Base-by-base conservation (phyloP, 2,329 filamentous ascomycete genomes). In the Ilyonectria mors-panacis region DNA sequence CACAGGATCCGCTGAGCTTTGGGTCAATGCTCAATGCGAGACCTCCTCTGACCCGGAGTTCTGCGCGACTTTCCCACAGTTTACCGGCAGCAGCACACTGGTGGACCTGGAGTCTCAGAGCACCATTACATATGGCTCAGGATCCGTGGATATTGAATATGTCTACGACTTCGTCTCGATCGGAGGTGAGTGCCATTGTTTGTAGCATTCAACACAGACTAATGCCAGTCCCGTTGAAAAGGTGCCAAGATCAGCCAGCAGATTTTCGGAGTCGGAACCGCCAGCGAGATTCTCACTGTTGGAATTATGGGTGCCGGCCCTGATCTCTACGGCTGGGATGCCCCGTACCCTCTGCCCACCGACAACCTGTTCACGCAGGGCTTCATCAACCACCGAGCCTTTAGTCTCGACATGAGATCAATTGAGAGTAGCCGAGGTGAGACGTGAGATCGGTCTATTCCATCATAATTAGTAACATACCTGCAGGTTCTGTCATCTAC, bases 21-120 rank as follows among this genome's bases (percentile, higher is more conserved):
- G 82, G 82, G 80, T 84, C 42, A 82, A 84, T 62, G 82, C 82
- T 7, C 73, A 78, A 8, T 84, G 82, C 70, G 70, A 70, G 58
- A 78, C 78, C 47, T 71, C 80, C 1, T 57, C 66, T 6, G 73
- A 81, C 33, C 69, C 70, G 1, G 45, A 59, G 0, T 76, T 78
- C 33, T 82, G 80, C 68, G 33, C 69, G 17, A 56, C 53, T 1
- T 76, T 78, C 63, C 77, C 78, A 8, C 75, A 75, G 21, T 81
- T 80, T 42, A 76, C 72, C 15, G 68, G 70, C 44, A 79, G 76
- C 50, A 72, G 74, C 53, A 78, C 80, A 1, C 78, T 70, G 39
- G 70, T 74, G 21, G 69, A 78, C 66, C 66, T 77, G 21, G 68
- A 76, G 19, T 65, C 71, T 4, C 71, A 72, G 8, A 72, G 73